These are phyloP conservation scores for Herpetomonas samuelpessoai DNA, from an alignment of 208 protist genomes.

Conservation along the genomic window DNA sequence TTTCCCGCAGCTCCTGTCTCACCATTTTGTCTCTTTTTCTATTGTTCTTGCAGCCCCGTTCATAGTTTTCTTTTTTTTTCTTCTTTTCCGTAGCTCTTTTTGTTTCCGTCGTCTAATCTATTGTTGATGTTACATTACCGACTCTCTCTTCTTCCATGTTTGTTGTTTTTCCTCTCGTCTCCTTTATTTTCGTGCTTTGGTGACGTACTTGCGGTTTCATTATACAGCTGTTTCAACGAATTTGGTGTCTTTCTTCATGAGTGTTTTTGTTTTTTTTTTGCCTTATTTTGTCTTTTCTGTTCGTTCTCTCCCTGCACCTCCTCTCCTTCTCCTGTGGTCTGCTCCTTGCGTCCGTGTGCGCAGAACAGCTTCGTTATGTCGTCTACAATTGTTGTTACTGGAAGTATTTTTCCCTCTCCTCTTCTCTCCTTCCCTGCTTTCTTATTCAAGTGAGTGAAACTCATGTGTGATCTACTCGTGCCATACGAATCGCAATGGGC, in stretches of 20 bases:
- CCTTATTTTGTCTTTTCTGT: background rate
- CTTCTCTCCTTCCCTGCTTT: no score
- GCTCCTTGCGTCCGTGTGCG: no score
- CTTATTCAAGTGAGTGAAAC: no score
- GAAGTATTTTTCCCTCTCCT: no score
- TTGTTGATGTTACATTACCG: slow-evolving; percentile 12
- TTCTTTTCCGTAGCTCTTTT: slow-evolving; percentile 8
- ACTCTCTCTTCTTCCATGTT: slow-evolving; percentile 4
- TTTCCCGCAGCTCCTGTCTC: background rate
- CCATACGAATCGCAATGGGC: no score
- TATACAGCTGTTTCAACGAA: no score
- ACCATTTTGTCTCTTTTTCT: slow-evolving; percentile 13
- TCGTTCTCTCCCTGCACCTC: background rate
- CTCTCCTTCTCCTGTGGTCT: no score
- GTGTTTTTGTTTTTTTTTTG: background rate
- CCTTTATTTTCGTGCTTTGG: slow-evolving; percentile 22
- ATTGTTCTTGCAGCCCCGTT: slow-evolving; percentile 13
- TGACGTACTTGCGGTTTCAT: no score
- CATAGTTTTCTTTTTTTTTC: slow-evolving; percentile 8
- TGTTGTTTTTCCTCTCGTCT: background rate
- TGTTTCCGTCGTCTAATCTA: slow-evolving; percentile 8
- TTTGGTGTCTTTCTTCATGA: background rate
- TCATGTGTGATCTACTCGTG: no score
- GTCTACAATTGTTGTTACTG: no score
- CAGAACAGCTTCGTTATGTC: no score